phyloP scores from a whole-genome alignment of 345 rosid genomes.

The Populus deltoides region DNA sequence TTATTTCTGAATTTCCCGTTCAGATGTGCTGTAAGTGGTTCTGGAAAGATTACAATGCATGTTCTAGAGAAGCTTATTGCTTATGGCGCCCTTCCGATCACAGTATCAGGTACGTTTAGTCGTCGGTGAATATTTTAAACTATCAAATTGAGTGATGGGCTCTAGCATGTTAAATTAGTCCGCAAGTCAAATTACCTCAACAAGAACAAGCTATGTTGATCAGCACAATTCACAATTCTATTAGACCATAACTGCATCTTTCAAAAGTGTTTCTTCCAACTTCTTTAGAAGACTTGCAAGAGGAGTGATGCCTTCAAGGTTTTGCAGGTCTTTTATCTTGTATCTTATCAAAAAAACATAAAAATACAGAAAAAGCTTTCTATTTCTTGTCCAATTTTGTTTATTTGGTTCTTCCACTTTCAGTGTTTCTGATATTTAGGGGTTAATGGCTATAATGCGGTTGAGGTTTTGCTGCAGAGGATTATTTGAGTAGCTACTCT shows the following conservation, averaged over 20 bases:
- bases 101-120: conserved; percentile 68
- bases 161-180: not conserved
- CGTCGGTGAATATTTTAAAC: no score
- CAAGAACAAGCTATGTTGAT: no score
- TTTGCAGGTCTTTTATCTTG: not conserved
- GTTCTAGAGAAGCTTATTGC: conserved; percentile 97
- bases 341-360: not conserved
- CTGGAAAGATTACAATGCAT: conserved; percentile 98
- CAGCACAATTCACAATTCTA: no score
- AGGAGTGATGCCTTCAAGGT: not conserved
- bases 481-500: not conserved
- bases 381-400: not conserved
- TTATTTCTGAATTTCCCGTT: conserved; percentile 12
- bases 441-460: not conserved
- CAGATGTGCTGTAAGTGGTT: conserved; percentile 96
- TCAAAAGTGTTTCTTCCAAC: not conserved
- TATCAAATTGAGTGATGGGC: no score
- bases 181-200: not conserved
- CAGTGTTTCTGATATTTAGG: not conserved
- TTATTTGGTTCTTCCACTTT: not conserved
- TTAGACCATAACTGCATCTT: not conserved
- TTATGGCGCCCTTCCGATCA: conserved; percentile 84
- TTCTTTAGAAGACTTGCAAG: not conserved
- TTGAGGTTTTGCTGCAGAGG: not conserved
- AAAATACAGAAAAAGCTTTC: not conserved